Base-by-base conservation (phyloP, 73 alveolate species). In the Paramecium octaurelia region DNA sequence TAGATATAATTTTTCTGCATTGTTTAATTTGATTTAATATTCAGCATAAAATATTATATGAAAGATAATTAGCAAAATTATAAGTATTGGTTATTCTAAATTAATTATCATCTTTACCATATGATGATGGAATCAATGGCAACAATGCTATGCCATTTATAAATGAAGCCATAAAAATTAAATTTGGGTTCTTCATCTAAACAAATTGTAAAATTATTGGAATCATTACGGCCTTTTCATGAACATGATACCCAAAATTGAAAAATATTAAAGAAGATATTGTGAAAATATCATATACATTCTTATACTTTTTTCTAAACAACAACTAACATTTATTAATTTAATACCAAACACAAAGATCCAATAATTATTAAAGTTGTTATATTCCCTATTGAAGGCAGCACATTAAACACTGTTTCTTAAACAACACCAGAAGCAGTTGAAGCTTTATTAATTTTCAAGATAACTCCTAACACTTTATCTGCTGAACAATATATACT, bases 211-310 rank as follows among this genome's bases (percentile, higher is more conserved):
- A 88, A 20, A 96, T 93, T 20, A 96, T 36, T 29, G 98, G 95
- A 58, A 95, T 95, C 87, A 95, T 88, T 31, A 97, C 92, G 69
- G 98, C 99, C 92, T 97, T 97, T 85, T 97, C 99, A 92, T 97
- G 98, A 7, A 97, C 98, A 95, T 97, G 99, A 92, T 92, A 97
- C 12, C 99, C 98, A 76, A 97, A 96, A 93, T 95, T 96, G 92
- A 94, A 97, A 54, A 97, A 95, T n/a, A 97, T 93, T 58, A 97
- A 92, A 75, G 94, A 95, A n/a, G 97, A 93, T 20, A 93, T 64
- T 9, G 96, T 95, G 21, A 34, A 40, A 14, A 69, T 48, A 24
- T 38, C 34, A 68, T 91, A 35, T 12, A 31, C 75, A 69, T 73
- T 88, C 92, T 75, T 14, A 20, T 31, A 36, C 90, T 86, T 10